phyloP scores from a whole-genome alignment of 2,329 filamentous ascomycete genomes.

The Epichloe gansuensis region DNA sequence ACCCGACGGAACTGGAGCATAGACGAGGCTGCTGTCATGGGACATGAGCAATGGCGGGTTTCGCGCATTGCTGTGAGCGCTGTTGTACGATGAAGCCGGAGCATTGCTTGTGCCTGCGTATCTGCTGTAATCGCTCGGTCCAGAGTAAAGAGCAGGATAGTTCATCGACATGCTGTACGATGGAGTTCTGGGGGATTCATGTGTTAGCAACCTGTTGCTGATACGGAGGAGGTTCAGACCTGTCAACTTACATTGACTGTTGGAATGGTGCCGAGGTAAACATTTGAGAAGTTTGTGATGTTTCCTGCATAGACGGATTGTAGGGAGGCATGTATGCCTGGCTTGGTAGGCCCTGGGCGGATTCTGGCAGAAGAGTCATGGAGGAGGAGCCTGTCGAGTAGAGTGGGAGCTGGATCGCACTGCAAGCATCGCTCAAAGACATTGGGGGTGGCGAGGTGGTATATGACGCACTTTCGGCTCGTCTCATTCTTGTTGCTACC shows the following conservation, averaged over 20 bases:
- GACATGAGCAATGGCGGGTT: slow-evolving; percentile 24
- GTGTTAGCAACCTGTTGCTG: slow-evolving; percentile 5
- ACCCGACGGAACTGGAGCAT: slow-evolving; percentile 25
- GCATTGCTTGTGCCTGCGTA: slow-evolving; percentile 15
- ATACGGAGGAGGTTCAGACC: not conserved
- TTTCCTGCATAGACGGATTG: slow-evolving; percentile 34
- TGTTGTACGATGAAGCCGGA: not conserved
- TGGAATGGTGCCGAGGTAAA: slow-evolving; percentile 21
- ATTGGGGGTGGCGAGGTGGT: slow-evolving; percentile 24
- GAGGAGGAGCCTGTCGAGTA: slow-evolving; percentile 37
- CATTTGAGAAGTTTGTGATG: slow-evolving; percentile 23
- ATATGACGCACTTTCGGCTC: slow-evolving; percentile 35
- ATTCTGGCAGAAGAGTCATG: slow-evolving; percentile 38
- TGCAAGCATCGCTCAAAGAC: slow-evolving; percentile 25
- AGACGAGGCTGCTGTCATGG: slow-evolving; percentile 30
- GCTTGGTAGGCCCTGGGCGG: slow-evolving; percentile 28
- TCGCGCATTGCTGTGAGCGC: slow-evolving; percentile 19
- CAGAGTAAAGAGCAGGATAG: slow-evolving; percentile 26
- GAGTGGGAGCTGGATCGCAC: slow-evolving; percentile 31
- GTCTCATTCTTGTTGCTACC: slow-evolving; percentile 34
- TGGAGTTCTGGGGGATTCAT: slow-evolving; percentile 16
- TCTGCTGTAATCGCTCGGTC: slow-evolving; percentile 26
- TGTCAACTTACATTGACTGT: slow-evolving; percentile 23
- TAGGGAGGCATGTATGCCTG: slow-evolving; percentile 37
- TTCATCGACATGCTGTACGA: slow-evolving; percentile 32